Evolutionary conservation across 2,329 filamentous ascomycete species (phyloP).

Genomic region (Trichoderma lentiforme): DNA sequence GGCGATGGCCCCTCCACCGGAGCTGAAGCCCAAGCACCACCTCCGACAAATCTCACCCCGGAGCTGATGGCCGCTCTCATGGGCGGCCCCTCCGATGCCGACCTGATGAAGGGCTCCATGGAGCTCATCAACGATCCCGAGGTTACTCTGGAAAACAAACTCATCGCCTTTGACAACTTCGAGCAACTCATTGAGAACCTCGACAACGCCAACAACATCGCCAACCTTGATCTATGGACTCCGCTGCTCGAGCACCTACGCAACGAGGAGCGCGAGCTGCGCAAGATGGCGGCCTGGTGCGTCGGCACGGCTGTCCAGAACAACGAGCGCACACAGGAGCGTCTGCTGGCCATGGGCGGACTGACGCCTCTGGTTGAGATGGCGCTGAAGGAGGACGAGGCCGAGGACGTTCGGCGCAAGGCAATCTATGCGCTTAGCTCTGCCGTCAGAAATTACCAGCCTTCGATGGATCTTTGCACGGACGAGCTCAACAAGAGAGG

Average conservation of each 20-base stretch:
- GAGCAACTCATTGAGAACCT: slow-evolving; percentile 88
- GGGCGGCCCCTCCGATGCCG: slow-evolving; percentile 83
- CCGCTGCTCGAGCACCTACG: slow-evolving; percentile 70
- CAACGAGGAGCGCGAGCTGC: slow-evolving; percentile 66
- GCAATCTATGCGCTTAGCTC: slow-evolving; percentile 86
- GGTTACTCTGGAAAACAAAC: slow-evolving; percentile 68
- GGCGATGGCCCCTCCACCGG: slow-evolving; percentile 27
- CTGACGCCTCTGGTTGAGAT: slow-evolving; percentile 68
- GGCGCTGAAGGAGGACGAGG: slow-evolving; percentile 56
- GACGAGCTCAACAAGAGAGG: slow-evolving; percentile 57
- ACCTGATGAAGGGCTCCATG: slow-evolving; percentile 87
- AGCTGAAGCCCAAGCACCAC: slow-evolving; percentile 32
- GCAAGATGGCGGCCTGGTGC: slow-evolving; percentile 90
- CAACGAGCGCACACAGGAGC: slow-evolving; percentile 81
- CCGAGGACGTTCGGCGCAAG: slow-evolving; percentile 71
- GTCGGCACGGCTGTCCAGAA: slow-evolving; percentile 94
- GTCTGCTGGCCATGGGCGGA: slow-evolving; percentile 59
- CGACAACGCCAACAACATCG: slow-evolving; percentile 96
- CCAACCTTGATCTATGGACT: slow-evolving; percentile 73
- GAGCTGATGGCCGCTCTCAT: slow-evolving; percentile 72
- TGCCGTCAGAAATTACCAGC: slow-evolving; percentile 84
- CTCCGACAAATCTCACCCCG: slow-evolving; percentile 53
- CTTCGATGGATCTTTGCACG: slow-evolving; percentile 67
- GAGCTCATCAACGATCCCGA: slow-evolving; percentile 64
- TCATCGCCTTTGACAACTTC: slow-evolving; percentile 89